Conservation (phyloP, 2,329 filamentous ascomycete genomes). For the Paecilomyces variotii region DNA sequence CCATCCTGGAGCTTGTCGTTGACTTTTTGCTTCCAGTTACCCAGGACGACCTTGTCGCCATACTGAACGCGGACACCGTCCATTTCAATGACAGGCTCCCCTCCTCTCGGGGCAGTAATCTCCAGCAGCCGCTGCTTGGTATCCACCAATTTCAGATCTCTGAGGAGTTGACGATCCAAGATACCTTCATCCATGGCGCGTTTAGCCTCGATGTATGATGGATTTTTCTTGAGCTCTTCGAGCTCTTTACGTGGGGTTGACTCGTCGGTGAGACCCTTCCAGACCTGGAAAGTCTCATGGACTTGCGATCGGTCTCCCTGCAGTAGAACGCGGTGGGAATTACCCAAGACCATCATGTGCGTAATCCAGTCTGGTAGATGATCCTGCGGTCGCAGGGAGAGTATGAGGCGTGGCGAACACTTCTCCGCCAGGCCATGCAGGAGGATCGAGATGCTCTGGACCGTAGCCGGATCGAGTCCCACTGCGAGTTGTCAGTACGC, state of each 20-base stretch:
- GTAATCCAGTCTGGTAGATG: slow-evolving; percentile 84
- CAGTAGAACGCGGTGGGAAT: slow-evolving; percentile 55
- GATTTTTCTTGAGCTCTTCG: slow-evolving; percentile 4
- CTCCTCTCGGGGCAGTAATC: slow-evolving; percentile 25
- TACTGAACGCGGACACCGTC: slow-evolving; percentile 75
- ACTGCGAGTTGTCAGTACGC: slow-evolving; percentile 38
- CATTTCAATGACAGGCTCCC: slow-evolving; percentile 79
- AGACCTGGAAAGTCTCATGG: slow-evolving; percentile 30
- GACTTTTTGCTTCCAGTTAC: slow-evolving; percentile 63
- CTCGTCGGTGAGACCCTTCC: slow-evolving; percentile 15
- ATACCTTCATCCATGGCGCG: slow-evolving; percentile 12
- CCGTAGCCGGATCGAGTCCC: slow-evolving; percentile 82
- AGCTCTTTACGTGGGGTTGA: not conserved
- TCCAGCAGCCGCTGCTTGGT: slow-evolving; percentile 8
- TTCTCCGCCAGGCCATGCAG: slow-evolving; percentile 60
- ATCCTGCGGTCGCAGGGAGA: slow-evolving; percentile 79
- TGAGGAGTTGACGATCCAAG: slow-evolving; percentile 18
- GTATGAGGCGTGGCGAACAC: slow-evolving; percentile 61
- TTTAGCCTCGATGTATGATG: slow-evolving; percentile 7
- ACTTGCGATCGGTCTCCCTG: slow-evolving; percentile 61
- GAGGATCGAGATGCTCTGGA: slow-evolving; percentile 62
- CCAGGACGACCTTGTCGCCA: slow-evolving; percentile 66
- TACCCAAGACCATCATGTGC: slow-evolving; percentile 65
- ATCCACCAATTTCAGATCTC: slow-evolving; percentile 14
- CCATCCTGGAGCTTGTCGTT: slow-evolving; percentile 49